Conservation (phyloP, 2,329 filamentous ascomycete genomes). For the Pseudogymnoascus sp. region DNA sequence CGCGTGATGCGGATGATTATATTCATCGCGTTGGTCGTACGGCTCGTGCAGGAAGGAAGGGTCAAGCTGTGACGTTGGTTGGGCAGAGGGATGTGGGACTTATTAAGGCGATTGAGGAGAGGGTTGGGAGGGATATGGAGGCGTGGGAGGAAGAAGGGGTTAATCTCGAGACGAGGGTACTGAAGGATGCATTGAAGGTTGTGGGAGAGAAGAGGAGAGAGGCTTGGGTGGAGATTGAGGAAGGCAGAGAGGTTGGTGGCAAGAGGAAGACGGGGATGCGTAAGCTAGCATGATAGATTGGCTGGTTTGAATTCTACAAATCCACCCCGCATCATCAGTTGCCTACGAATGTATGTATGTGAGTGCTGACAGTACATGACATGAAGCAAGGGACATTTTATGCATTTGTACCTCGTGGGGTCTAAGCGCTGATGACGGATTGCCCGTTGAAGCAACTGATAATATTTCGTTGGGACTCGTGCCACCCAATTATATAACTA, state of each 20-base stretch:
- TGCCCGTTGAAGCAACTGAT: background rate
- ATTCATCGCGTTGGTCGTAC: slow-evolving; percentile 95
- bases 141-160: slow-evolving; percentile 86
- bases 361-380: background rate
- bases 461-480: background rate
- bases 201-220: slow-evolving; percentile 93
- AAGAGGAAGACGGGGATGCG: slow-evolving; percentile 60
- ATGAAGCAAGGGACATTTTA: background rate
- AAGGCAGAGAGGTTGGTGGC: slow-evolving; percentile 84
- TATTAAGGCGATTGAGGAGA: slow-evolving; percentile 78
- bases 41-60: slow-evolving; percentile 77
- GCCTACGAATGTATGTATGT: background rate
- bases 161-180: slow-evolving; percentile 82
- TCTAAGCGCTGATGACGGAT: background rate
- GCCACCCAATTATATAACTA: background rate
- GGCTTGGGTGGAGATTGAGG: slow-evolving; percentile 82
- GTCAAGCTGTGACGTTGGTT: slow-evolving; percentile 79
- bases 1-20: slow-evolving; percentile 93
- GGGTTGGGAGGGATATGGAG: slow-evolving; percentile 73
- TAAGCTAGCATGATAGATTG: slow-evolving; percentile 31
- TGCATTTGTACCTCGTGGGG: background rate
- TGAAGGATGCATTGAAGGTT: slow-evolving; percentile 76
- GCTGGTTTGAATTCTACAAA: background rate
- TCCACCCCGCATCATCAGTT: background rate
- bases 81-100: slow-evolving; percentile 89